Conservation (phyloP, 805 yeast species). For the Metschnikowia anglica region DNA sequence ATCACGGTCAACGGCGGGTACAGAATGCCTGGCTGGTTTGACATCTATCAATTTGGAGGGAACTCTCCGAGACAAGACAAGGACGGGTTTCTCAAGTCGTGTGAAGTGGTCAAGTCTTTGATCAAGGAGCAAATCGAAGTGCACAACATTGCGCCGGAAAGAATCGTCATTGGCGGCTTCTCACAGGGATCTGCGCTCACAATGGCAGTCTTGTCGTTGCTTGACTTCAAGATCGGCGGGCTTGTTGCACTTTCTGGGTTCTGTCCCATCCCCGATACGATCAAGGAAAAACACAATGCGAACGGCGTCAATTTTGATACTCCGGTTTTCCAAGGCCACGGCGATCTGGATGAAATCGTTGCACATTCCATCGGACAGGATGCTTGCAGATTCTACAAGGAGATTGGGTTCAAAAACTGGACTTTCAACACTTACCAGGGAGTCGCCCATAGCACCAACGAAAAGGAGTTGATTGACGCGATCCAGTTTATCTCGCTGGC, state of each 20-base stretch:
- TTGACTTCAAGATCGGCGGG: conserved; percentile 72
- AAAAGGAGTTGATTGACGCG: conserved; percentile 63
- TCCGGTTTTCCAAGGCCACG: conserved; percentile 88
- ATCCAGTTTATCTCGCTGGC: conserved; percentile 32
- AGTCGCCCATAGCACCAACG: conserved; percentile 65
- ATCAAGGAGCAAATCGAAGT: conserved; percentile 53
- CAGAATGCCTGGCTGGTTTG: conserved; percentile 85
- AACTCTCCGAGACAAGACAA: conserved; percentile 48
- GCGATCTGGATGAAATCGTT: conserved; percentile 72
- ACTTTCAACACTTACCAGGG: conserved; percentile 57
- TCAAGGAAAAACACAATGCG: conserved; percentile 22
- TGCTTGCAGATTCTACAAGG: conserved; percentile 46
- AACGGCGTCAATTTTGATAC: conserved; percentile 51
- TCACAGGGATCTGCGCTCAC: conserved; percentile 91
- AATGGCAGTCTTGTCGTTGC: conserved; percentile 54
- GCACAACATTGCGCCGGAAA: conserved; percentile 54
- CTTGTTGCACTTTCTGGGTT: conserved; percentile 78
- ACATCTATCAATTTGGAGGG: conserved; percentile 57
- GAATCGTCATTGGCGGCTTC: conserved; percentile 91
- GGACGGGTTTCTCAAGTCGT: conserved; percentile 52
- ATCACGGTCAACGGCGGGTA: conserved; percentile 67
- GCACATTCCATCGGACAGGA: conserved; percentile 36
- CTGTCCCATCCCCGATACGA: conserved; percentile 36
- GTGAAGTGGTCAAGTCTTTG: conserved; percentile 44
- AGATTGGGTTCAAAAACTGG: conserved; percentile 43